Base-by-base conservation (phyloP, 2,329 filamentous ascomycete genomes). In the Ascochyta clinopodiicola region DNA sequence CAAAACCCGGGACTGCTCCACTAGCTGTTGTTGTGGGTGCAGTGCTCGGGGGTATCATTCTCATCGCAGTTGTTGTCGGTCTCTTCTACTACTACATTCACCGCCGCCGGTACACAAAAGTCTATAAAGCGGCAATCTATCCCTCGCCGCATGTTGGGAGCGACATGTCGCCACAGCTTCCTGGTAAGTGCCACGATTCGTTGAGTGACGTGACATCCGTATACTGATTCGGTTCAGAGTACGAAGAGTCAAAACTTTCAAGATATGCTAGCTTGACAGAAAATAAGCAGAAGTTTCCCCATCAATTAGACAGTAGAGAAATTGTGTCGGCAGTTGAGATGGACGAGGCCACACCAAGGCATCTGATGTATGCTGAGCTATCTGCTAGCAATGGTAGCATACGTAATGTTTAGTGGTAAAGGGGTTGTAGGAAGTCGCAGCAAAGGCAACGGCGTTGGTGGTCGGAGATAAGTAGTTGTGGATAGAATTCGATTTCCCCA, bases 111-210 rank as follows among this genome's bases (percentile, higher is more conserved):
- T 48, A 46, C 2, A 57, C 42, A 13, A 71, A 67, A 9, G 53
- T 66, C 13, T 64, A 64, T 45, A 61, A 59, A 47, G 57, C 60
- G 35, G 63, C 67, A 34, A 56, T 56, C 12, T 66, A 68, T 42
- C 65, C 65, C 6, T 68, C 69, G 1, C 61, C 63, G 12, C 60
- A 64, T 13, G 51, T 61, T 19, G 58, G 57, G 10, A 60, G 46
- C n/a, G 66, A 72, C 38, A 69, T 73, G 66, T 69, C 61, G 29
- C 57, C 60, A 27, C 62, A 66, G 9, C 55, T 68, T n/a, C 37
- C 40, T 25, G 48, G 67, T 63, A 49, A 44, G 66, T 57, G 38
- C 52, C 34, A 36, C 22, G 37, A 34, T 9, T 24, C 10, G 1
- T 25, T 21, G 25, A 40, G 29, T 4, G 10, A 47, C n/a, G 12